Evolutionary conservation across 495 filamentous ascomycete genomes (phyloP), one percentile per base, ranked within the genome.

Genomic region (Massariosphaeria phaeospora): DNA sequence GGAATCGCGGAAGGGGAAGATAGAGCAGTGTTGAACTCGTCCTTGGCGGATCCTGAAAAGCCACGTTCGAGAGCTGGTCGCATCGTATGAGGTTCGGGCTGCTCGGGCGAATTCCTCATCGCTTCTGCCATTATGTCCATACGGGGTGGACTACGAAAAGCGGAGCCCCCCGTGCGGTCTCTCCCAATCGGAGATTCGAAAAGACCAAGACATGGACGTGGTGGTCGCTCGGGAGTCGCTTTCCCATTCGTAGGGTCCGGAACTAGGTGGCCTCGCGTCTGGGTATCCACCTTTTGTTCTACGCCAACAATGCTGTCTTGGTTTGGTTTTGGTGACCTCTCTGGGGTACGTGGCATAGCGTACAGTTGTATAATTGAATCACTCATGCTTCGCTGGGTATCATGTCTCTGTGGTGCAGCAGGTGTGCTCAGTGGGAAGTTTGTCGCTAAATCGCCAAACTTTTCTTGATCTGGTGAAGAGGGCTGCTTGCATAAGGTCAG

Each of bases 61-160:
- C 21, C 9, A 18, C 7, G 27, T 3, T 9, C 21, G 23, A 6
- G 48, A 51, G 21, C 11, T 24, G 0, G 44, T 29, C 8, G 24
- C 13, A 13, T 54, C 36, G 13, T 49, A 49, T n/a, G 39, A 13
- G 4, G 27, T 31, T n/a, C 57, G 44, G 3, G 18, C 10, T 45
- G 49, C 10, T 55, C 33, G 12, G 53, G 59, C 10, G 59, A 63
- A 33, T 63, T 45, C 8, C 59, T 38, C 48, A 58, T 35, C 10
- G 61, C 61, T 45, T 59, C 61, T 2, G 61, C 61, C 50, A 63
- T 51, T 5, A 63, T 55, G 26, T 63, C 52, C 54, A 45, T 58
- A 13, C 52, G 43, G 11, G 57, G 57, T 4, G 57, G 50, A n/a
- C 38, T 61, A 6, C 34, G 11, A 1, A 21, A 20, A 29, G 41